phyloP scores from a whole-genome alignment of 768 basidiomycete species.

The Macrocybe gigantea region DNA sequence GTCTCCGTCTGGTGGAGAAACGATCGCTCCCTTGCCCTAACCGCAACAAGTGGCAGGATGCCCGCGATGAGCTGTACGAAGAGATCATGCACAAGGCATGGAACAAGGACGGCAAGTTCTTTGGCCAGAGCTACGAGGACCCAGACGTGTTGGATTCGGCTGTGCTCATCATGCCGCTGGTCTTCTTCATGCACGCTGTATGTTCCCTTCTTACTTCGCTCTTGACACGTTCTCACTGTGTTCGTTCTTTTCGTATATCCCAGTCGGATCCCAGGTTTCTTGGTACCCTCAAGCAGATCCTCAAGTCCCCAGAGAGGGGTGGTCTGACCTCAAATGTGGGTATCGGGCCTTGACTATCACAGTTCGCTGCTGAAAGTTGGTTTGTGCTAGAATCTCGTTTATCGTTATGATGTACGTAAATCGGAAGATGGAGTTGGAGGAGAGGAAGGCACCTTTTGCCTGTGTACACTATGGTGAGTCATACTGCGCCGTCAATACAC shows the following conservation, averaged over 20 bases:
- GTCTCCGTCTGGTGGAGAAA: conserved; percentile 90
- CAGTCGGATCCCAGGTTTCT: conserved; percentile 88
- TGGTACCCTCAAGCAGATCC: conserved; percentile 74
- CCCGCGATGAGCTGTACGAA: conserved; percentile 85
- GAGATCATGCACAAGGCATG: conserved; percentile 89
- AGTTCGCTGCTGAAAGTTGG: background rate
- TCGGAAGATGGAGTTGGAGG: conserved; percentile 94
- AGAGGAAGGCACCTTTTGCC: conserved; percentile 91
- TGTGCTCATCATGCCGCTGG: conserved; percentile 87
- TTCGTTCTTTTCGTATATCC: conserved; percentile 9
- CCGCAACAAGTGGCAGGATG: conserved; percentile 62
- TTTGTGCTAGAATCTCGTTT: conserved; percentile 63
- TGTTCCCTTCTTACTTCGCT: conserved; percentile 16
- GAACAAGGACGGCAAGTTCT: conserved; percentile 64
- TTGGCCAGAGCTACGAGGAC: conserved; percentile 91
- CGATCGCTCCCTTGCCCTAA: conserved; percentile 84
- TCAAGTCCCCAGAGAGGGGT: conserved; percentile 85
- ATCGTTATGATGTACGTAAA: conserved; percentile 82
- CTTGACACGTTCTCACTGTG: background rate
- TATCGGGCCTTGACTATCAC: conserved; percentile 2
- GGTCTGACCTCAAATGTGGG: conserved; percentile 84
- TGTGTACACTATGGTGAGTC: conserved; percentile 75
- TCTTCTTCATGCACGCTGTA: conserved; percentile 85
- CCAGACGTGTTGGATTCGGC: conserved; percentile 78
- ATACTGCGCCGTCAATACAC: background rate